Evolutionary conservation across 495 filamentous ascomycete genomes (phyloP).

Genomic region (Neurospora sp.): DNA sequence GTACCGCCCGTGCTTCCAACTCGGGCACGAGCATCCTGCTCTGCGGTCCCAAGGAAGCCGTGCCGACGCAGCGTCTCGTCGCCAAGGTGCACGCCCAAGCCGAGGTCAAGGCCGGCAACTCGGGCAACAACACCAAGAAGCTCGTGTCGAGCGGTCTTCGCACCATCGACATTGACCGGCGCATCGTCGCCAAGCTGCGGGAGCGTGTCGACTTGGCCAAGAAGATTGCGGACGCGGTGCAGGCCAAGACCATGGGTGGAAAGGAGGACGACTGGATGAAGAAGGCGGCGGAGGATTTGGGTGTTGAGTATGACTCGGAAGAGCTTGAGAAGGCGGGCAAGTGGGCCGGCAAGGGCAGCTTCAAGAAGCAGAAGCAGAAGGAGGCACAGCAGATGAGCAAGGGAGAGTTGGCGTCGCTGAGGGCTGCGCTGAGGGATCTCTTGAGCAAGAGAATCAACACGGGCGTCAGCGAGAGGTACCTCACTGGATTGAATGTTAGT

Average conservation of each 20-base stretch:
- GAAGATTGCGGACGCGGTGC: constrained; percentile 65
- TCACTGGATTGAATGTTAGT: constrained; percentile 76
- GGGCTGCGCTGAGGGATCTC: constrained; percentile 52
- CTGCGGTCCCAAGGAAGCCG: constrained; percentile 84
- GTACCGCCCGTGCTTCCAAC: constrained; percentile 75
- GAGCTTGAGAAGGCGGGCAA: constrained; percentile 55
- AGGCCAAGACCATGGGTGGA: constrained; percentile 78
- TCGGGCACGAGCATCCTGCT: constrained; percentile 74
- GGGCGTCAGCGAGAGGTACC: constrained; percentile 83
- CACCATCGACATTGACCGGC: constrained; percentile 74
- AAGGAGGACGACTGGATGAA: constrained; percentile 78
- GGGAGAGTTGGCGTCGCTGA: constrained; percentile 52
- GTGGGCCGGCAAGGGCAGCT: constrained; percentile 55
- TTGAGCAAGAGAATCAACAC: constrained; percentile 73
- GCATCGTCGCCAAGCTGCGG: constrained; percentile 63
- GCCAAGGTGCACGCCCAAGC: constrained; percentile 66
- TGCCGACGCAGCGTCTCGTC: constrained; percentile 69
- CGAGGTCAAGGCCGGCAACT: constrained; percentile 29
- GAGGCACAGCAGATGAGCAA: constrained; percentile 58
- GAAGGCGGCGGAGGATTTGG: constrained; percentile 81
- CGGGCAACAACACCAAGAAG: constrained; percentile 47
- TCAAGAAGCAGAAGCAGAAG: constrained; percentile 63
- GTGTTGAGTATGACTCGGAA: constrained; percentile 86
- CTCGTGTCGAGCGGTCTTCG: constrained; percentile 16
- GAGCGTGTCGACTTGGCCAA: constrained; percentile 67